A percentile compares a stretch with the other conserved stretches of the same genome.
phyloP scores from a whole-genome alignment of 192 early-diverging fungal genomes.

The Coemansia sp. region DNA sequence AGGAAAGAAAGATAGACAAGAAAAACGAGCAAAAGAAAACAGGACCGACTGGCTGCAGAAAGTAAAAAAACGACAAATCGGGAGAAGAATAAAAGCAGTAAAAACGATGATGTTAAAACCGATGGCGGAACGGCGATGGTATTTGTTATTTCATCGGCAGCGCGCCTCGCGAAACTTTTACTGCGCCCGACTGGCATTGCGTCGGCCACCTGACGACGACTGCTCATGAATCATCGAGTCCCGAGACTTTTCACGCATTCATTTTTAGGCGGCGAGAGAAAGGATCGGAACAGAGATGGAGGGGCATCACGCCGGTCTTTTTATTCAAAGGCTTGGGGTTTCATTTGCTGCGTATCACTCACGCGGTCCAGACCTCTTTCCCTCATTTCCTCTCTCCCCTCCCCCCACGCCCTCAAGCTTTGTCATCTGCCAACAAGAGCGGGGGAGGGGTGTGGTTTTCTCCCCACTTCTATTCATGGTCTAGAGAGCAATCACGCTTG shows the following conservation, averaged over 20 bases:
- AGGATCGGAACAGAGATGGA: neutral
- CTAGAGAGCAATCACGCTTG: neutral
- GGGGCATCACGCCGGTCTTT: neutral
- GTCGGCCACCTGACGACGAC: neutral
- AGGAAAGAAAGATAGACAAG: neutral
- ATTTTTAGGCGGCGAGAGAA: neutral
- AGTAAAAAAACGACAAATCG: neutral
- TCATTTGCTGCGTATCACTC: constrained; percentile 3
- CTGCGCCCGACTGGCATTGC: neutral
- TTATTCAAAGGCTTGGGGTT: neutral
- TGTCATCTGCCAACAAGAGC: neutral
- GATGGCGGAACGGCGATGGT: neutral
- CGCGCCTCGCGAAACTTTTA: constrained; percentile 1
- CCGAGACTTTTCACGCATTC: neutral
- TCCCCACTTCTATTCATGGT: no score
- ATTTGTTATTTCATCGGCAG: neutral
- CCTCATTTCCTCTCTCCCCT: no score
- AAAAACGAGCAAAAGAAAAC: neutral
- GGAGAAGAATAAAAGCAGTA: neutral
- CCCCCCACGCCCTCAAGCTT: neutral
- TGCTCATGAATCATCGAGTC: neutral
- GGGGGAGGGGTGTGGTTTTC: no score
- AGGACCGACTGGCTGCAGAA: neutral
- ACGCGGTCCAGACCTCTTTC: constrained; percentile 4
- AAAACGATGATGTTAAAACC: neutral